Percentiles rank a stretch among this genome's conserved stretches.
Evolutionary conservation across 2,329 filamentous ascomycete species (phyloP).

Genomic region (Drechmeria coniospora): DNA sequence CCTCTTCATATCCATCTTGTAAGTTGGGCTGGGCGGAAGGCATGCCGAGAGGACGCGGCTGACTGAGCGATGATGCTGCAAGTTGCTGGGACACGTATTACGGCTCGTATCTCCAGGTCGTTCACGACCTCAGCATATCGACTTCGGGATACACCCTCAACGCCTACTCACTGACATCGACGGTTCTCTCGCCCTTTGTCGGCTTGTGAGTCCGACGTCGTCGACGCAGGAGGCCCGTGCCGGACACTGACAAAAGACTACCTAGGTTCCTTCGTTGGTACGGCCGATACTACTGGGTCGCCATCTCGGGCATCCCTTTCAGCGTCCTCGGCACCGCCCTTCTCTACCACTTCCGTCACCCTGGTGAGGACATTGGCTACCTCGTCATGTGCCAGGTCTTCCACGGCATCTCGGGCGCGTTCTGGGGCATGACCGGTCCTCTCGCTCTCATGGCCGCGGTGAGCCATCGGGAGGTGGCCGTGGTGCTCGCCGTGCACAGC

Average conservation of each 20-base stretch:
- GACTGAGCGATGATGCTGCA: too few species aligned
- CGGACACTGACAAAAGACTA: too few species aligned
- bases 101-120: slow-evolving; percentile 29
- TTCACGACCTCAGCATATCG: slow-evolving; percentile 19
- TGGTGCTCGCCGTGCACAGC: slow-evolving; percentile 39
- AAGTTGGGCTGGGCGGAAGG: not conserved
- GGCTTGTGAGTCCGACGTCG: not conserved
- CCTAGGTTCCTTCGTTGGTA: not conserved
- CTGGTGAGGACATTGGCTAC: slow-evolving; percentile 21
- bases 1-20: slow-evolving; percentile 22
- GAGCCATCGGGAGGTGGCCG: slow-evolving; percentile 38
- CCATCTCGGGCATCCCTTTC: slow-evolving; percentile 21
- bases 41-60: too few species aligned
- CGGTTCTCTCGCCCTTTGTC: not conserved
- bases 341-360: slow-evolving; percentile 25
- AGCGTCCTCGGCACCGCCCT: slow-evolving; percentile 25
- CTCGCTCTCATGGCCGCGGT: slow-evolving; percentile 40
- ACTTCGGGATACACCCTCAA: slow-evolving; percentile 23
- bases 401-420: slow-evolving; percentile 26
- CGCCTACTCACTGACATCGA: slow-evolving; percentile 10
- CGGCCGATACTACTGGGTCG: slow-evolving; percentile 3
- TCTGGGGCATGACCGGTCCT: slow-evolving; percentile 31
- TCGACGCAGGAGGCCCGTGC: too few species aligned
- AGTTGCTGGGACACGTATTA: slow-evolving; percentile 28
- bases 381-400: slow-evolving; percentile 43